Evolutionary conservation across 768 basidiomycete genomes (phyloP).

Genomic region (Calocybe cyanea): DNA sequence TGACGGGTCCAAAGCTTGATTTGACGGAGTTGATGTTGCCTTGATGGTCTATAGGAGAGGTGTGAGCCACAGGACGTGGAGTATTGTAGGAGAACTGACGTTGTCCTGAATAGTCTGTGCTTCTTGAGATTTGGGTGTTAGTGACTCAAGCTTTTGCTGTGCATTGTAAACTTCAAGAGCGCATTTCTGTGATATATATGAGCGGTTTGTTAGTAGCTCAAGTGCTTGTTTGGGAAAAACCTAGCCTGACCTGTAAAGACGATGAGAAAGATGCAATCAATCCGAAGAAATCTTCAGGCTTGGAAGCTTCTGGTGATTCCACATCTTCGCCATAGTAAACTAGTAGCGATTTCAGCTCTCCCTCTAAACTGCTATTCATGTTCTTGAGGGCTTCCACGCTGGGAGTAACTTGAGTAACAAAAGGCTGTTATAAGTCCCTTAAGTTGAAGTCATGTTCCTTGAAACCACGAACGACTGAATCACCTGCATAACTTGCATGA

Average conservation of each 20-base stretch:
- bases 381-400: slow-evolving; percentile 64
- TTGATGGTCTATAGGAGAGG: slow-evolving; percentile 40
- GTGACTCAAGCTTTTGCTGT: slow-evolving; percentile 30
- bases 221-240: too few relatives aligned
- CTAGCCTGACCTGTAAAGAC: slow-evolving; percentile 52
- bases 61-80: neutral
- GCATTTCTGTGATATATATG: slow-evolving; percentile 49
- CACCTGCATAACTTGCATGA: slow-evolving; percentile 70
- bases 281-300: slow-evolving; percentile 82
- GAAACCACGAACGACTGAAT: neutral
- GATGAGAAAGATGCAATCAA: slow-evolving; percentile 72
- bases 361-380: slow-evolving; percentile 53
- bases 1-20: slow-evolving; percentile 33
- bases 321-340: slow-evolving; percentile 77
- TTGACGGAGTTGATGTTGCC: slow-evolving; percentile 19
- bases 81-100: slow-evolving; percentile 14
- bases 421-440: slow-evolving; percentile 35
- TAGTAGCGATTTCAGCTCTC: slow-evolving; percentile 58
- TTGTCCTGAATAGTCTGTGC: slow-evolving; percentile 15
- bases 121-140: slow-evolving; percentile 22
- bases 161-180: slow-evolving; percentile 61
- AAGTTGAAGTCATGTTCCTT: neutral
- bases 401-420: slow-evolving; percentile 43
- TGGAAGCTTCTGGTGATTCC: slow-evolving; percentile 57
- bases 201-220: too few relatives aligned